Evolutionary conservation across 2,329 filamentous ascomycete genomes (phyloP).

Genomic region (Didymella pinodella): DNA sequence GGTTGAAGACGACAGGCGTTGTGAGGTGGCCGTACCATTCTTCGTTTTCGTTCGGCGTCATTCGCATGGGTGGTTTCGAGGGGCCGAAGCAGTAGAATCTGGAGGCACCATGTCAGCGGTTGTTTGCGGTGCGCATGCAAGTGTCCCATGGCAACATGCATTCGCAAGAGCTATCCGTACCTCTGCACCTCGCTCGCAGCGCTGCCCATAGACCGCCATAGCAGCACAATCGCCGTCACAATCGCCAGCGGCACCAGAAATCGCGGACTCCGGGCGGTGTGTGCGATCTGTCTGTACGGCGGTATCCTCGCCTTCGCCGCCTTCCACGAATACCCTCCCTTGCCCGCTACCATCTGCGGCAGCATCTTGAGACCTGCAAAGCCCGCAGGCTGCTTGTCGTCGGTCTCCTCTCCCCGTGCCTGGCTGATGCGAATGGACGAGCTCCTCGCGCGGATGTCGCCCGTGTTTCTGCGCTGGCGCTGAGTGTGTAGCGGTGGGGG

Average conservation of each 20-base stretch:
- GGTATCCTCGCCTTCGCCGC: constrained; percentile 81
- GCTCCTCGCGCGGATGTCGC: constrained; percentile 41
- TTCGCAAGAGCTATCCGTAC: constrained; percentile 59
- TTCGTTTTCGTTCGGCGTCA: constrained; percentile 88
- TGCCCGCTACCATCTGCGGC: constrained; percentile 69
- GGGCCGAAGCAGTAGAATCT: constrained; percentile 99
- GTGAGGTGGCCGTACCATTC: constrained; percentile 88
- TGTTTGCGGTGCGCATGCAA: not conserved
- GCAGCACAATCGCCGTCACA: constrained; percentile 73
- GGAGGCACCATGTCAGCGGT: constrained; percentile 35
- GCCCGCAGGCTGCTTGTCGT: constrained; percentile 33
- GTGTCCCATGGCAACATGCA: constrained; percentile 9
- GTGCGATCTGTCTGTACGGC: constrained; percentile 70
- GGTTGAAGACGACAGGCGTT: constrained; percentile 96
- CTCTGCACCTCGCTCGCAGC: constrained; percentile 90
- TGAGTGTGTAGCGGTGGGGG: constrained; percentile 41
- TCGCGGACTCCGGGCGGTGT: constrained; percentile 76
- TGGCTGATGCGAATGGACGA: constrained; percentile 45
- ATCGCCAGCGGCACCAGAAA: constrained; percentile 78
- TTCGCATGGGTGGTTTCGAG: constrained; percentile 92
- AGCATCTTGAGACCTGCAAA: constrained; percentile 68
- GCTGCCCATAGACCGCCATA: constrained; percentile 86
- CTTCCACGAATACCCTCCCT: constrained; percentile 82
- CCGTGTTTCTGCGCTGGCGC: constrained; percentile 39
- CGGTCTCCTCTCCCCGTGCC: constrained; percentile 37